These are phyloP conservation scores for Murraya koenigii DNA, from an alignment of 345 rosid genomes.

Conservation along the genomic window DNA sequence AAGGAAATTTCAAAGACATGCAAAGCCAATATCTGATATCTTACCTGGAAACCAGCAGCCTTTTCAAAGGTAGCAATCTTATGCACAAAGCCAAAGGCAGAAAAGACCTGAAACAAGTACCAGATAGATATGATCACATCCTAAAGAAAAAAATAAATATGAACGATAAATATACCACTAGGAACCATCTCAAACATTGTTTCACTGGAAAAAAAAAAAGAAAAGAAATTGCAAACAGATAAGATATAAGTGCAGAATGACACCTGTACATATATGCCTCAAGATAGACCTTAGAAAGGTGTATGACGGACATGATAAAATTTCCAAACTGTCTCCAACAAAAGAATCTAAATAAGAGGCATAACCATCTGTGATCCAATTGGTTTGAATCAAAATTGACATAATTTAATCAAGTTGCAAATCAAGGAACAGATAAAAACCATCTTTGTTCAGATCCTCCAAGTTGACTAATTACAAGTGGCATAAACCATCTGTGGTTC, in stretches of 20 bases:
- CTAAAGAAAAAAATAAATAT: slow-evolving; percentile 2
- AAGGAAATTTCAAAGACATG: slow-evolving; percentile 13
- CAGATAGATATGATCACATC: slow-evolving; percentile 17
- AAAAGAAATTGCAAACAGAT: slow-evolving; percentile 37
- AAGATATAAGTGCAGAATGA: slow-evolving; percentile 71
- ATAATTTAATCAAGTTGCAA: slow-evolving; percentile 23
- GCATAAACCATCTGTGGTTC: not conserved
- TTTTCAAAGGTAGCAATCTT: slow-evolving; percentile 97
- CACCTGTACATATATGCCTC: slow-evolving; percentile 72
- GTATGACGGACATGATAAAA: slow-evolving; percentile 66
- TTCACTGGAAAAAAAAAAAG: not conserved
- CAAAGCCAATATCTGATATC: slow-evolving; percentile 14
- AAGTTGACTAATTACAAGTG: not conserved
- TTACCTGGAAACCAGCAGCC: slow-evolving; percentile 96
- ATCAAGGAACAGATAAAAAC: slow-evolving; percentile 1
- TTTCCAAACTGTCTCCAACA: slow-evolving; percentile 79
- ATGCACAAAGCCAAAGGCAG: slow-evolving; percentile 98
- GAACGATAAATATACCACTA: slow-evolving; percentile 1
- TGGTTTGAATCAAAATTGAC: slow-evolving; percentile 34
- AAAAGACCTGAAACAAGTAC: slow-evolving; percentile 72
- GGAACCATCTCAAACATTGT: slow-evolving; percentile 29
- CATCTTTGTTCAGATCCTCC: slow-evolving; percentile 11
- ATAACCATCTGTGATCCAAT: slow-evolving; percentile 63
- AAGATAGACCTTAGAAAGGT: slow-evolving; percentile 72
- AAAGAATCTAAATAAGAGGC: slow-evolving; percentile 67